phyloP scores from a whole-genome alignment of 2,329 filamentous ascomycete genomes.

The Fragosphaeria purpurea region DNA sequence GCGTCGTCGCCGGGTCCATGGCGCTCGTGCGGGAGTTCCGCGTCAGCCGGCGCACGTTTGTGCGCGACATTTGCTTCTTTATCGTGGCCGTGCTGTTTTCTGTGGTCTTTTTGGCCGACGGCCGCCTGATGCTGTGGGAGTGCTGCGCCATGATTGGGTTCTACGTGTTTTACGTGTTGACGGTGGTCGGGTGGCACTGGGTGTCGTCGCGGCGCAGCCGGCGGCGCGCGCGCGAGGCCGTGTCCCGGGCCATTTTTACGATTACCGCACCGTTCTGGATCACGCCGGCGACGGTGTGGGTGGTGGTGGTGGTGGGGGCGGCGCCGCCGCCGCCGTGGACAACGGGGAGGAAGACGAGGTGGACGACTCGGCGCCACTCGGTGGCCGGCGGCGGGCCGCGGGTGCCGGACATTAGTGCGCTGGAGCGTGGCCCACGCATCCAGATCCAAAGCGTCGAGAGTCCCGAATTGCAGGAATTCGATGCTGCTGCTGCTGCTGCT shows the following conservation, averaged over 20 bases:
- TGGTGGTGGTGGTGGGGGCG: neutral
- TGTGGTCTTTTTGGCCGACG: conserved; percentile 79
- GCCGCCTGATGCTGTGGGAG: conserved; percentile 77
- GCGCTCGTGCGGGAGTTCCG: conserved; percentile 90
- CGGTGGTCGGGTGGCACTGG: conserved; percentile 92
- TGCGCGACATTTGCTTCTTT: conserved; percentile 88
- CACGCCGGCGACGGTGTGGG: neutral
- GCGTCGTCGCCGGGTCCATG: conserved; percentile 95
- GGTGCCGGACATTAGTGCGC: conserved; percentile 28
- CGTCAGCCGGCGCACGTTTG: conserved; percentile 80
- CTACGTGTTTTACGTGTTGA: conserved; percentile 79
- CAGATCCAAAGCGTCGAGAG: conserved; percentile 31
- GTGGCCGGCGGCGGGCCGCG: conserved; percentile 17
- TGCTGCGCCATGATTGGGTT: conserved; percentile 83
- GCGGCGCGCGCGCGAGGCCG: conserved; percentile 54
- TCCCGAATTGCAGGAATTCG: conserved; percentile 10
- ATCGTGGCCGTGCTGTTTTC: conserved; percentile 77
- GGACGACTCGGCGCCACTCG: conserved; percentile 28
- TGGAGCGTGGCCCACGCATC: conserved; percentile 37
- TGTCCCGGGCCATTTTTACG: conserved; percentile 66
- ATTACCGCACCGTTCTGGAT: conserved; percentile 49
- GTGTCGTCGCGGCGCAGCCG: conserved; percentile 54
- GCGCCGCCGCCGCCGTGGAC: neutral
- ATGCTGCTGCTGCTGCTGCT: neutral
- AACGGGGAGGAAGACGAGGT: conserved; percentile 38